Evolutionary conservation across 805 yeast species (phyloP).

Genomic region (Suhomyces emberorum): DNA sequence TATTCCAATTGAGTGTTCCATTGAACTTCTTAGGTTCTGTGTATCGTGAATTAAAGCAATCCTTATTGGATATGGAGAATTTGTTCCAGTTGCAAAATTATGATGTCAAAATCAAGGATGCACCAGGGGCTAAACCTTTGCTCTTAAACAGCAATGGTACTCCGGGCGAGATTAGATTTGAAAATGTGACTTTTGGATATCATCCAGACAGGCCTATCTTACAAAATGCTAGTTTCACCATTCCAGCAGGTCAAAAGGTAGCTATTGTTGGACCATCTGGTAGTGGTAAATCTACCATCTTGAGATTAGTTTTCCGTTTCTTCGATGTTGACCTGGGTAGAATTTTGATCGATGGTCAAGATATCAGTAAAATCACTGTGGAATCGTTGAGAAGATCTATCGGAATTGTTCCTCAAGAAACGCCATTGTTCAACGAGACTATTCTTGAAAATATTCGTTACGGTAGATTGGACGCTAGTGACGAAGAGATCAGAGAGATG

Average conservation of each 20-base stretch:
- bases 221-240: constrained; percentile 72
- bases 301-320: constrained; percentile 81
- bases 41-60: constrained; percentile 90
- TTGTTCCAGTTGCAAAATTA: constrained; percentile 80
- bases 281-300: constrained; percentile 88
- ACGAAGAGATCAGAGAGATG: constrained; percentile 64
- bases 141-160: constrained; percentile 32
- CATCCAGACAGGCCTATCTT: constrained; percentile 86
- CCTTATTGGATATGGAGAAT: constrained; percentile 93
- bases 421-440: constrained; percentile 91
- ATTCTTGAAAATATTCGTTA: constrained; percentile 84
- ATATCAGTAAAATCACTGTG: constrained; percentile 68
- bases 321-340: constrained; percentile 80
- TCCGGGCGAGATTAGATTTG: constrained; percentile 81
- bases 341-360: constrained; percentile 84
- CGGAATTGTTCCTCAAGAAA: constrained; percentile 97
- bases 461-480: constrained; percentile 72
- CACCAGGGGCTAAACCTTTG: constrained; percentile 61
- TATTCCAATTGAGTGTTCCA: constrained; percentile 93
- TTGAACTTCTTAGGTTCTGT: constrained; percentile 93
- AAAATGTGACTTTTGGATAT: constrained; percentile 90
- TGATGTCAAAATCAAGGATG: constrained; percentile 61
- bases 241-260: constrained; percentile 87
- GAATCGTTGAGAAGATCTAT: constrained; percentile 70
- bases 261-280: constrained; percentile 98